phyloP scores from a whole-genome alignment of 208 protist genomes.

The Histomonas meleagridis region DNA sequence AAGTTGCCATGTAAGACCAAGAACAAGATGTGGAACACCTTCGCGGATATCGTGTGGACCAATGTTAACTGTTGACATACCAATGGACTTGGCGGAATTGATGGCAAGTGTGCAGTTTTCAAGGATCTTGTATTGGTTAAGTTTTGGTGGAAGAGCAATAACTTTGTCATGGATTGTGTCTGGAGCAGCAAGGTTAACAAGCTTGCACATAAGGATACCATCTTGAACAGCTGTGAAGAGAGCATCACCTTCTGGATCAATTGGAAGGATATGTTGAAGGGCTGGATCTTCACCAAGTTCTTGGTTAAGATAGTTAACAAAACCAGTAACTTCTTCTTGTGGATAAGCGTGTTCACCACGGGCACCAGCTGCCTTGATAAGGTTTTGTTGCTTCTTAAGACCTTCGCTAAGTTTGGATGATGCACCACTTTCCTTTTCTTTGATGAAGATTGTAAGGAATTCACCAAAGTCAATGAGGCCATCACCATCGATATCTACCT shows the following conservation, averaged over 20 bases:
- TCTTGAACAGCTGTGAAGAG: slow-evolving; percentile 42
- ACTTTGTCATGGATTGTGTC: slow-evolving; percentile 51
- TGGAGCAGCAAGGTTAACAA: slow-evolving; percentile 48
- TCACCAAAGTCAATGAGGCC: background rate
- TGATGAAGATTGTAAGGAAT: background rate
- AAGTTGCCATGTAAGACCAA: slow-evolving; percentile 54
- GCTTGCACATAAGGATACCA: slow-evolving; percentile 48
- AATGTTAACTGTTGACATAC: slow-evolving; percentile 46
- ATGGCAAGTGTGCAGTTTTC: slow-evolving; percentile 49
- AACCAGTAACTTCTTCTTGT: slow-evolving; percentile 48
- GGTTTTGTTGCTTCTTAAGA: background rate
- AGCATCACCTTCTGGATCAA: slow-evolving; percentile 31
- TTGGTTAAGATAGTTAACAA: slow-evolving; percentile 46
- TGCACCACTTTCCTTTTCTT: background rate
- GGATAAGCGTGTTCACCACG: slow-evolving; percentile 45
- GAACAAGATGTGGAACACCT: slow-evolving; percentile 46
- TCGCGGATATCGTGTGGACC: slow-evolving; percentile 46
- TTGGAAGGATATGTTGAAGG: slow-evolving; percentile 39
- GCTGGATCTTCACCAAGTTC: slow-evolving; percentile 44
- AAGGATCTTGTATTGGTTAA: slow-evolving; percentile 47
- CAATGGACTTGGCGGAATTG: slow-evolving; percentile 50
- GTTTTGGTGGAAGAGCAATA: slow-evolving; percentile 40
- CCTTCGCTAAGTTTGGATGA: background rate
- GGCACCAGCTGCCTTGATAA: background rate
- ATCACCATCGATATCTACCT: background rate